Evolutionary conservation across 1,284 basidiomycete species (phyloP).

Genomic region (Ceratorhiza oryzae-sativae): DNA sequence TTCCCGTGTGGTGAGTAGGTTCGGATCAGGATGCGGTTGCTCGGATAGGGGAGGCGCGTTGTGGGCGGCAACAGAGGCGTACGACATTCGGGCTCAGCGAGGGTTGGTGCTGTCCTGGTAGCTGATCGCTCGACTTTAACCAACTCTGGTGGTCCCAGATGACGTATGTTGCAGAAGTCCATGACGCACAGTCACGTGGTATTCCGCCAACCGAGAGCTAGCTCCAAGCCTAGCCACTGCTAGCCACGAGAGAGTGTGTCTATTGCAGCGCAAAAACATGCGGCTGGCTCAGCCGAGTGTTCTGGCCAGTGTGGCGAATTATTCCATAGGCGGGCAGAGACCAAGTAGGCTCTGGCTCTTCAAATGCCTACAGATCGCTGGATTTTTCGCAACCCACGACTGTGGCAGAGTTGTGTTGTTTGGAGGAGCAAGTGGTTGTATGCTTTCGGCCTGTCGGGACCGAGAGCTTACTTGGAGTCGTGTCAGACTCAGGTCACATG

Average conservation of each 20-base stretch:
- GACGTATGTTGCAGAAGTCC: not conserved
- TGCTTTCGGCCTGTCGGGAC: too few species aligned
- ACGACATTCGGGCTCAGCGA: slow-evolving; percentile 59
- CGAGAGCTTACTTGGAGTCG: too few species aligned
- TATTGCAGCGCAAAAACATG: too few species aligned
- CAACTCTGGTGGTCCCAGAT: not conserved
- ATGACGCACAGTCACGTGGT: slow-evolving; percentile 6
- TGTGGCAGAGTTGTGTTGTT: too few species aligned
- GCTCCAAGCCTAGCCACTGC: not conserved
- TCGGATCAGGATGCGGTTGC: slow-evolving; percentile 69
- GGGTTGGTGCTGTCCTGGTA: not conserved
- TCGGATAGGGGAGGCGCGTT: slow-evolving; percentile 60
- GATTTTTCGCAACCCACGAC: too few species aligned
- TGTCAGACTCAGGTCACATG: not conserved
- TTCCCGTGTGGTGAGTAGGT: slow-evolving; percentile 64
- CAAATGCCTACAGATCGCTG: too few species aligned
- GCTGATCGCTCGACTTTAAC: not conserved
- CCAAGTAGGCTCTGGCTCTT: too few species aligned
- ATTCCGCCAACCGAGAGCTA: not conserved
- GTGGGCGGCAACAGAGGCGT: slow-evolving; percentile 67
- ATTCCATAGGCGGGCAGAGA: too few species aligned
- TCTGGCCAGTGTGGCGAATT: too few species aligned
- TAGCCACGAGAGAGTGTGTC: not conserved
- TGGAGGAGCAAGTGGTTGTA: too few species aligned
- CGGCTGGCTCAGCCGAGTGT: too few species aligned